Evolutionary conservation across 2,329 filamentous ascomycete species (phyloP), one percentile per base, ranked within the genome.

Genomic region (Fusarium longipes): DNA sequence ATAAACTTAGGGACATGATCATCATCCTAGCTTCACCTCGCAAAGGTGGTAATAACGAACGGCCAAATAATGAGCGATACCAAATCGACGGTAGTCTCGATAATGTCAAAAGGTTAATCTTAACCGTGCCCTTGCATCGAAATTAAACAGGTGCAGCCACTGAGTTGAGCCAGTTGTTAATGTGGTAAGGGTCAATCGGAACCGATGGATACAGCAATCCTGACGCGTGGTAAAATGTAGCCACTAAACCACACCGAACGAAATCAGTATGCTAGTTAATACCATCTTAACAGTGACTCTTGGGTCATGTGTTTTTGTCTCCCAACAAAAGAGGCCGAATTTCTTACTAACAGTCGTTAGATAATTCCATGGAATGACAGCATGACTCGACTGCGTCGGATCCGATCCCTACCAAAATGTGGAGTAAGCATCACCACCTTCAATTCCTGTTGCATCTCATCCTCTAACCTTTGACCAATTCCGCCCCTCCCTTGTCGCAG

Each of bases 181-280:
- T 39, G 36, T 18, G 35, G 22, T 29, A 17, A 63, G 35, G 66
- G 48, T 47, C 58, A 36, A 39, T 70, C 69, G 69, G 69, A 70
- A 68, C 69, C 69, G 69, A 70, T 9, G 38, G 25, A 35, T 24
- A 6, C n/a, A n/a, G n/a, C n/a, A n/a, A n/a, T n/a, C n/a, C n/a
- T n/a, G n/a, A n/a, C n/a, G n/a, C n/a, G n/a, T n/a, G n/a, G n/a
- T n/a, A n/a, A n/a, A n/a, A n/a, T n/a, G n/a, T n/a, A n/a, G n/a
- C n/a, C n/a, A n/a, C n/a, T n/a, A n/a, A n/a, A n/a, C n/a, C n/a
- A n/a, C n/a, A n/a, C n/a, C n/a, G n/a, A n/a, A n/a, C n/a, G n/a
- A n/a, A n/a, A n/a, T n/a, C n/a, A n/a, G n/a, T n/a, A n/a, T n/a
- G n/a, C n/a, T n/a, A n/a, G n/a, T n/a, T n/a, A n/a, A n/a, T n/a